phyloP scores from a whole-genome alignment of 1,284 basidiomycete genomes.

The Papiliotrema flavescens region DNA sequence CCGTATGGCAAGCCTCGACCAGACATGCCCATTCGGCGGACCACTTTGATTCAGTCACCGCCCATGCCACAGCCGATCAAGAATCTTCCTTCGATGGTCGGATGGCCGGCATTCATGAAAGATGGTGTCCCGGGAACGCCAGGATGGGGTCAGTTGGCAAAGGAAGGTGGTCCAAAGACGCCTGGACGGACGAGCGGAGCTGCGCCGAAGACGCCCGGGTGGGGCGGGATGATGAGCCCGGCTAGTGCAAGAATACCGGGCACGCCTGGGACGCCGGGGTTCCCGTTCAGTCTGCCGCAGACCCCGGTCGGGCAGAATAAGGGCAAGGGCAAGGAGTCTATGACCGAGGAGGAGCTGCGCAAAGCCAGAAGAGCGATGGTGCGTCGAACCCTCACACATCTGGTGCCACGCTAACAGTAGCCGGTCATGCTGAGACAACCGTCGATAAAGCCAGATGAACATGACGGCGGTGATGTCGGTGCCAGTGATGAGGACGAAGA shows the following conservation, averaged over 20 bases:
- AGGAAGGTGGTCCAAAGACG: constrained; percentile 34
- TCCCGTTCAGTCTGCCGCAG: constrained; percentile 23
- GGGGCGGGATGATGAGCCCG: constrained; percentile 8
- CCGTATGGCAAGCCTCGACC: constrained; percentile 16
- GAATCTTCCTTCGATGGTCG: constrained; percentile 39
- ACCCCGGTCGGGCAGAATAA: constrained; percentile 12
- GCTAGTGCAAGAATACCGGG: constrained; percentile 2
- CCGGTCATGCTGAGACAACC: constrained; percentile 46
- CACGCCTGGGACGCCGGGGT: constrained; percentile 18
- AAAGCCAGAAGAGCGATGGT: constrained; percentile 46
- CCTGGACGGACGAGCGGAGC: constrained; percentile 17
- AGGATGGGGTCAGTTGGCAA: constrained; percentile 35
- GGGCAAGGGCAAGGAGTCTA: constrained; percentile 15
- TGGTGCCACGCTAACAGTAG: constrained; percentile 15
- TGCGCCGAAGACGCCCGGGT: constrained; percentile 11
- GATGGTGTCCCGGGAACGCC: constrained; percentile 24
- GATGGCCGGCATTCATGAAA: constrained; percentile 17
- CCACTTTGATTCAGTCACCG: constrained; percentile 41
- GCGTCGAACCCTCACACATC: constrained; percentile 10
- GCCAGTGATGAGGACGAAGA: constrained; percentile 38
- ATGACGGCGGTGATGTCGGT: constrained; percentile 27
- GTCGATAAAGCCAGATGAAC: constrained; percentile 19
- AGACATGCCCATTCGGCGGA: constrained; percentile 20
- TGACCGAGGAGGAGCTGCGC: constrained; percentile 39
- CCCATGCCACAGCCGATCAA: constrained; percentile 49